These are phyloP conservation scores for Phytophthora citrophthora DNA, from an alignment of 352 stramenopile genomes.

Conservation along the genomic window DNA sequence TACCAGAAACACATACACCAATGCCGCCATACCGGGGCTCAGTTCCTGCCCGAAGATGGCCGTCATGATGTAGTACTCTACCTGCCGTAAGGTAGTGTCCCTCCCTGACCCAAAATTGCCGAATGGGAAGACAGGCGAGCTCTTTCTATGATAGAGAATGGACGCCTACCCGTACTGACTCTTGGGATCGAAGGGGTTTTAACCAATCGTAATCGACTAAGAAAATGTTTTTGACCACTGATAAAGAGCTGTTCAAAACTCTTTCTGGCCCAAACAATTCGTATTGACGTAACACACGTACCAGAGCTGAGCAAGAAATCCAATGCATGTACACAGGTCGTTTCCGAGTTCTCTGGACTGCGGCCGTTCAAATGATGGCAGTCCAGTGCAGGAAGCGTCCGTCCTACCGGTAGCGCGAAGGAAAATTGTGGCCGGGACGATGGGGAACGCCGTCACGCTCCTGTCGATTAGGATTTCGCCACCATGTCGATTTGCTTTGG, in stretches of 20 bases:
- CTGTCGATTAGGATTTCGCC: constrained; percentile 4
- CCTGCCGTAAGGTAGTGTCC: constrained; percentile 9
- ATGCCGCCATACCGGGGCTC: constrained; percentile 61
- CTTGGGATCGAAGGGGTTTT: constrained; percentile 12
- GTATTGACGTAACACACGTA: no score
- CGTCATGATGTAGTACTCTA: constrained; percentile 52
- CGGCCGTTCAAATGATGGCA: constrained; percentile 4
- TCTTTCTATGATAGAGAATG: constrained; percentile 10
- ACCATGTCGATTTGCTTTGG: constrained; percentile 4
- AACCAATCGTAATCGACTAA: constrained; percentile 4
- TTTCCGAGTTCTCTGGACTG: constrained; percentile 15
- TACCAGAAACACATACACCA: constrained; percentile 83
- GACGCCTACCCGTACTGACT: constrained; percentile 21
- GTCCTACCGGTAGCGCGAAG: not conserved
- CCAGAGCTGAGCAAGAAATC: constrained; percentile 9
- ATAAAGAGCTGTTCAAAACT: not conserved
- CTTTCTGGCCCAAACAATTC: no score
- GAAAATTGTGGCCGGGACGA: constrained; percentile 8
- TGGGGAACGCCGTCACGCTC: constrained; percentile 5
- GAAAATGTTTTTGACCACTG: constrained; percentile 4
- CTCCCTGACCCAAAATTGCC: constrained; percentile 11
- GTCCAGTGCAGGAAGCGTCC: not conserved
- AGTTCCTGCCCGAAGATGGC: constrained; percentile 83
- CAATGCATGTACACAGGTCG: constrained; percentile 1
- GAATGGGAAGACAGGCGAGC: constrained; percentile 18